Evolutionary conservation across 2,329 filamentous ascomycete genomes (phyloP), one percentile per base, ranked within the genome.

Genomic region (Chrysoporthe puriensis): DNA sequence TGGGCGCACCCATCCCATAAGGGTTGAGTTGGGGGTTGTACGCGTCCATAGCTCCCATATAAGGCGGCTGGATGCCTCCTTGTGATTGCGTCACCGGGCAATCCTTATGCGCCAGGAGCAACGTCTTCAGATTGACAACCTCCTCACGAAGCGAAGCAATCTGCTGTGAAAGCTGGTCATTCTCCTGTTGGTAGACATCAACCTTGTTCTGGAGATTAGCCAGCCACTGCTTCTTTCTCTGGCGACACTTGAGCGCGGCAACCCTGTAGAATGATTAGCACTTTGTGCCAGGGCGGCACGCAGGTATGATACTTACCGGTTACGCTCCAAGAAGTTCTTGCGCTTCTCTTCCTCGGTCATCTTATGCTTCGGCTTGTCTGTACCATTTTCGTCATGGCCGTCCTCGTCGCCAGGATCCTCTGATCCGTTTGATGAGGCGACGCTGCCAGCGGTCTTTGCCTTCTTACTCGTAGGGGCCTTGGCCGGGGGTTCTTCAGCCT

Each of bases 311-410:
- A 81, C 88, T 74, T 88, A 97, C 95, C 95, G 90, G 79, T 99
- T 99, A 40, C 96, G 87, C 77, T 99, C 96, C 2, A 99, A 84
- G 79, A 99, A 99, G 77, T 98, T 99, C 82, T 96, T 97, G 54
- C 96, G 88, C 84, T 99, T 99, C 82, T 99, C 96, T 76, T 98
- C 96, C 66, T 98, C 96, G 0, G 94, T 97, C 93, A 97, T 97
- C 83, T 97, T 97, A 0, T 79, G 76, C 78, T 89, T 91, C 54
- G 83, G 82, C 73, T 90, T 88, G 52, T 84, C 85, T 6, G 87
- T 84, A 62, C 87, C 85, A 59, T 83, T 86, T 71, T 86, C 82
- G 4, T 88, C 83, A 1, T 88, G 85, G 0, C 82, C 83, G n/a
- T 85, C 82, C 34, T 82, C 82, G 5, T 84, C 79, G 63, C 77